Percentiles rank a stretch among this genome's conserved stretches.
Conservation (phyloP, 768 basidiomycete species). For the Roridomyces roridus region DNA sequence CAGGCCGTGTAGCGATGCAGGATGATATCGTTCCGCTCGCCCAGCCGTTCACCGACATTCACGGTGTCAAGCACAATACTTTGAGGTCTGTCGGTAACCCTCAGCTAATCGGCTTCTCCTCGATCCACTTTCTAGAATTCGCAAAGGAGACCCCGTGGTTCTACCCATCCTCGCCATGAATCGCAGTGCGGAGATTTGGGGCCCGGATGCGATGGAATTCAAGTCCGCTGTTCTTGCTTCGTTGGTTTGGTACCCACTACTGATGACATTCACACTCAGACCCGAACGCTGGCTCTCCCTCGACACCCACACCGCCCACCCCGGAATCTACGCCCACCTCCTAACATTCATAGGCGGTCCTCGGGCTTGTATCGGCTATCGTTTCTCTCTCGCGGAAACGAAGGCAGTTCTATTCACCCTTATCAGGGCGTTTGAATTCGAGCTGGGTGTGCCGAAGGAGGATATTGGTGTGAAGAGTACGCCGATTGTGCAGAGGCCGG, state of each 20-base stretch:
- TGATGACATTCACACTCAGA: constrained; percentile 36
- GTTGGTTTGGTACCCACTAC: constrained; percentile 29
- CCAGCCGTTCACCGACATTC: not conserved
- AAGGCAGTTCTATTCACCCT: not conserved
- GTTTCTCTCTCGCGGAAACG: not conserved
- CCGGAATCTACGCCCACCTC: constrained; percentile 23
- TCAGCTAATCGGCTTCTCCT: too few species aligned
- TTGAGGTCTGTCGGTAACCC: not conserved
- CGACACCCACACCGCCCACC: constrained; percentile 20
- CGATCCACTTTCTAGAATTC: constrained; percentile 4
- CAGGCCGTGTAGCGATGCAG: not conserved
- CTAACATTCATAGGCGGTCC: not conserved
- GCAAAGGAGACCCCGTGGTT: constrained; percentile 32
- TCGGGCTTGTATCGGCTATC: not conserved
- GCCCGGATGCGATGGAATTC: constrained; percentile 46
- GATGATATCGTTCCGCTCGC: constrained; percentile 3
- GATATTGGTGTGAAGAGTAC: not conserved
- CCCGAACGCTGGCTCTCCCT: not conserved
- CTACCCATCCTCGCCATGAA: constrained; percentile 39
- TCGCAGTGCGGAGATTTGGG: constrained; percentile 44
- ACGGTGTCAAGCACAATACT: not conserved
- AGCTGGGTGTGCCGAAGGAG: not conserved
- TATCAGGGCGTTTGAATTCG: not conserved
- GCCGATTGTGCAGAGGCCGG: not conserved
- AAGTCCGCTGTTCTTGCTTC: constrained; percentile 43